phyloP scores from a whole-genome alignment of 805 yeast genomes.

The Debaryomyces castellii region DNA sequence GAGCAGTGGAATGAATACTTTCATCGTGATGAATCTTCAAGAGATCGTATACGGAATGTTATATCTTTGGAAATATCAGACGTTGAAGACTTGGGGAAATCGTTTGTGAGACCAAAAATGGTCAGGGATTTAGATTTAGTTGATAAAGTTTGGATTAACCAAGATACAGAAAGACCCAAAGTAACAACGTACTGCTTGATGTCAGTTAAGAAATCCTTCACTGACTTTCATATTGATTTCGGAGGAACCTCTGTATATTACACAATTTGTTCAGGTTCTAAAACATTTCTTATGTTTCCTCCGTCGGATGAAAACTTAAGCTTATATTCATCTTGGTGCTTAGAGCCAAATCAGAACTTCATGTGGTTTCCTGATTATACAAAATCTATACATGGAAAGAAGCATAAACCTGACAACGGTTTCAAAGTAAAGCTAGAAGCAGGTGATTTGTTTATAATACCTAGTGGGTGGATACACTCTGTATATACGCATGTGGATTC shows the following conservation, averaged over 20 bases:
- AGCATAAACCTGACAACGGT: conserved; percentile 37
- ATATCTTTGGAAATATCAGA: conserved; percentile 77
- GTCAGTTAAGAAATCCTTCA: conserved; percentile 78
- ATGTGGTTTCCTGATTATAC: conserved; percentile 62
- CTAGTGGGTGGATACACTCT: conserved; percentile 93
- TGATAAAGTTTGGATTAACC: conserved; percentile 57
- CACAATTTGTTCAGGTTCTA: conserved; percentile 73
- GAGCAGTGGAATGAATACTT: conserved; percentile 76
- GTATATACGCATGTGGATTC: conserved; percentile 83
- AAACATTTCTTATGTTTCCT: conserved; percentile 75
- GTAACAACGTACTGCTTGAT: conserved; percentile 79
- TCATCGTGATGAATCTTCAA: conserved; percentile 34
- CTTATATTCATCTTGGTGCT: conserved; percentile 72
- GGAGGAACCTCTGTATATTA: conserved; percentile 93
- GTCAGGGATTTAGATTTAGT: conserved; percentile 71
- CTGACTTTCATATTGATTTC: conserved; percentile 90
- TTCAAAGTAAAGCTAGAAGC: conserved; percentile 50
- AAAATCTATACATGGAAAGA: conserved; percentile 28
- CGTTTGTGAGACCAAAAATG: conserved; percentile 60
- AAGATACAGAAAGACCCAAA: conserved; percentile 45
- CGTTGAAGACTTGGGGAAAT: conserved; percentile 43
- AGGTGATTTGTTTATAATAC: conserved; percentile 80
- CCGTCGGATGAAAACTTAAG: conserved; percentile 65
- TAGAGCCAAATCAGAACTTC: conserved; percentile 57
- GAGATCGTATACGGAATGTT: conserved; percentile 76